Base-by-base conservation (phyloP, 2,329 filamentous ascomycete genomes). In the Diaporthe sp. region DNA sequence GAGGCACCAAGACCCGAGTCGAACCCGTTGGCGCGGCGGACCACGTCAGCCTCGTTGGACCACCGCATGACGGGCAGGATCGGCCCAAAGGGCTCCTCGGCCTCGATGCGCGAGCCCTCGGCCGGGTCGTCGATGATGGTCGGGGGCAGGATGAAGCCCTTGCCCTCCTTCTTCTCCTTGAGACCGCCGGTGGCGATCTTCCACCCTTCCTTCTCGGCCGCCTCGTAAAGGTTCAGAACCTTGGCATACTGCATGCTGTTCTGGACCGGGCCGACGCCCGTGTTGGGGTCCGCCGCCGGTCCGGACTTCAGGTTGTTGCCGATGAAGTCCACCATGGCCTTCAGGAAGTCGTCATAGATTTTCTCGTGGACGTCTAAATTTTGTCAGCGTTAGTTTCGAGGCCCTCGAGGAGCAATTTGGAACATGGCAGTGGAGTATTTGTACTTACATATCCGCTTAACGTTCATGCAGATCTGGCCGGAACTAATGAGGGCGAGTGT, bases 61-160 rank as follows among this genome's bases (percentile, higher is more conserved):
- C 85, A 88, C 22, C 82, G 83, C 75, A 86, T 82, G 10, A 85
- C 80, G 0, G 87, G 87, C 7, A 88, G 80, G 74, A 88, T 86
- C 22, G 87, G 76, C 2, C 75, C 87, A 75, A 88, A 88, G 0
- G 87, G 88, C 79, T 91, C 89, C 77, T 90, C 90, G 3, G 83
- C 82, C 0, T 92, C 89, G 55, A 93, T 88, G 0, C 86, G 84
- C 0, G 90, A 88, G 53, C 87, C 82, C 55, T 91, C 88, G 0
- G 89, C 86, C 1, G 90, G 90, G 78, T 90, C 89, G 71, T 91
- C 88, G 75, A 92, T 86, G 74, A 93, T 88, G n/a, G 89, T 89
- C 0, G 91, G 90, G 3, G 86, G 82, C 74, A 92, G 84, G 77
- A 89, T 90, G 81, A 88, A 92, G 2, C 90, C 91, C 67, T 75